Conservation (phyloP, 2,329 filamentous ascomycete species). For the Aspergillus calidoustus region DNA sequence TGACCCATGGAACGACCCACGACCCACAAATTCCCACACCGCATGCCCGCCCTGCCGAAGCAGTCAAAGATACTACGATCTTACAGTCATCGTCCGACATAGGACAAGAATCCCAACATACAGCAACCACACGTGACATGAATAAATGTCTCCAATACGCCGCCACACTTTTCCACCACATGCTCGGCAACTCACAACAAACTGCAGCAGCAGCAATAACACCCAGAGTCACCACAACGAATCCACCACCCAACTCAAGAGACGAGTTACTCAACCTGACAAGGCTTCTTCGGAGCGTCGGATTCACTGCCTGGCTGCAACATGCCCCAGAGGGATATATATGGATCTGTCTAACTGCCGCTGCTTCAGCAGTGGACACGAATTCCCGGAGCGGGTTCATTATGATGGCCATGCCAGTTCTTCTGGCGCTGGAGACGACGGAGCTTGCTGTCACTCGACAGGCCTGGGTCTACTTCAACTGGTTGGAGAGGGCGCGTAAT, state of each 20-base stretch:
- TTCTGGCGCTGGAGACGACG: neutral
- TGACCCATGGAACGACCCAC: neutral
- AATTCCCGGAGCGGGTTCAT: neutral
- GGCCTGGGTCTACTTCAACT: neutral
- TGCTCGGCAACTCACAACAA: neutral
- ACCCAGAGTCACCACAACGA: neutral
- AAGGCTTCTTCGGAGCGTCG: neutral
- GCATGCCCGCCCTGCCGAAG: no score
- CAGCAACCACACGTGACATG: neutral
- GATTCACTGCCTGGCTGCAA: neutral
- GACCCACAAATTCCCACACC: no score
- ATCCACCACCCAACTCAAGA: neutral
- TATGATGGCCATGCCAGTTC: neutral
- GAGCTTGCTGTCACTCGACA: neutral
- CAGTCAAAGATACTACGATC: no score
- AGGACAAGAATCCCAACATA: no score
- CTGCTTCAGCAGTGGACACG: neutral
- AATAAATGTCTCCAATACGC: neutral
- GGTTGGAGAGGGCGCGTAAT: neutral
- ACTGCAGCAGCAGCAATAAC: neutral
- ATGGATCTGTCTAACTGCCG: neutral
- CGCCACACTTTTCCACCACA: neutral
- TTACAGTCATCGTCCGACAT: no score
- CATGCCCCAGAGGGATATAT: neutral
- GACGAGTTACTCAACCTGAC: neutral